Evolutionary conservation across 495 filamentous ascomycete species (phyloP), one percentile per base, ranked within the genome.

Genomic region (Aspergillus bridgeri): DNA sequence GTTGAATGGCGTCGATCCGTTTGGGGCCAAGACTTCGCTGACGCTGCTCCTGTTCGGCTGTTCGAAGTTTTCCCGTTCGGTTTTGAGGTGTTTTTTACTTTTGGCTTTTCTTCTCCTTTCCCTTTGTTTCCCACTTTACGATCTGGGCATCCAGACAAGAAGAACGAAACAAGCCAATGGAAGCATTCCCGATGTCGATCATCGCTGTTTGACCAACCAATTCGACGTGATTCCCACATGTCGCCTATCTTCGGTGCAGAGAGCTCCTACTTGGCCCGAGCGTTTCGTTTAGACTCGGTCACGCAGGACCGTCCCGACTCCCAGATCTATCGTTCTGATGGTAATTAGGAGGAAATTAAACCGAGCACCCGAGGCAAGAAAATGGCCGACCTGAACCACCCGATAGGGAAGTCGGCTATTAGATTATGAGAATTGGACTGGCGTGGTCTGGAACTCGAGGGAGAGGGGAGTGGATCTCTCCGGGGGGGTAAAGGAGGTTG

Each of bases 291-390:
- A 38, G 33, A 38, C 33, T 38, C 33, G 33, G 33, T 38, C 11
- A 38, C 33, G 33, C 33, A 38, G 33, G 33, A 15, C 33, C 44
- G 44, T 11, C 9, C 44, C 13, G 21, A 9, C 44, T 47, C n/a
- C 18, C 21, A 23, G 19, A 20, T 47, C 44, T 20, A 6, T 47
- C n/a, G 44, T 45, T 13, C 3, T 23, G 18, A 20, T 27, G 9
- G 23, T 27, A 42, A 27, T 21, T 6, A 24, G 23, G 42, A 59
- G 38, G 4, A 3, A 48, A 62, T 60, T 62, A 60, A 50, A 57
- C 63, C 63, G 63, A 65, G 52, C 22, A 59, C 60, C 63, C 63
- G 63, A 65, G 63, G 63, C 29, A 43, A 59, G 33, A 42, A 38
- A 48, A 55, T 24, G 13, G 45, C 17, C 33, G 42, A 52, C 63